Evolutionary conservation across 2,329 filamentous ascomycete species (phyloP), one percentile per base, ranked within the genome.

Genomic region (Chrysoporthe austroafricana): DNA sequence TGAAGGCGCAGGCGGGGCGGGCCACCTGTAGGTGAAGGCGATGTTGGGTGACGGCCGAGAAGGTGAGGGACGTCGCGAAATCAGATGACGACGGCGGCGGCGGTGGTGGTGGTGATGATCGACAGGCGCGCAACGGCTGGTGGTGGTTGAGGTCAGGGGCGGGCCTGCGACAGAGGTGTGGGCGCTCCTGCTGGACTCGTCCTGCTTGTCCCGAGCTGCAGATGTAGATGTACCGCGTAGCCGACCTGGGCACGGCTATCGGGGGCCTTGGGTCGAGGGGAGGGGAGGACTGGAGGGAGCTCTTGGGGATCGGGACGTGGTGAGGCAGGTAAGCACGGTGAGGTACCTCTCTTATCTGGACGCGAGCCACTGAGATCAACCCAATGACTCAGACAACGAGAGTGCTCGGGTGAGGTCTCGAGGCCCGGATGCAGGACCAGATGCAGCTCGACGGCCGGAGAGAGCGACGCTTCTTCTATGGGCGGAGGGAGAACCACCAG

Each of bases 1-100:
- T 60, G n/a, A 42, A 34, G 57, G 64, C 43, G 54, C 36, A 42
- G 63, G 50, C 50, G 36, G 56, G 42, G 58, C 42, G 52, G 44
- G 32, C 18, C 21, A 14, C 43, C 44, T 26, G 52, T 50, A 13
- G 43, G 62, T n/a, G 50, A 3, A 54, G 43, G 44, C 62, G 62
- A 44, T 21, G 44, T 64, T 32, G 54, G 48, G 21, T 44, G 14
- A 26, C 26, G 36, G 8, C 39, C 32, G 32, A 42, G 11, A 11
- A 57, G 50, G 39, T 14, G 13, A 56, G 36, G 32, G 8, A 34
- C 13, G 32, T 32, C 36, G 62, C 44, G 34, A 44, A 14, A 9
- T n/a, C 9, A 13, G 11, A 63, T 11, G 48, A 65, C 42, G 42
- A 56, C 54, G 58, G 39, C 21, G n/a, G 57, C 58, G 43, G 57